Evolutionary conservation across 805 yeast genomes (phyloP), one percentile per base, ranked within the genome.

Genomic region (Ogataea allantospora): DNA sequence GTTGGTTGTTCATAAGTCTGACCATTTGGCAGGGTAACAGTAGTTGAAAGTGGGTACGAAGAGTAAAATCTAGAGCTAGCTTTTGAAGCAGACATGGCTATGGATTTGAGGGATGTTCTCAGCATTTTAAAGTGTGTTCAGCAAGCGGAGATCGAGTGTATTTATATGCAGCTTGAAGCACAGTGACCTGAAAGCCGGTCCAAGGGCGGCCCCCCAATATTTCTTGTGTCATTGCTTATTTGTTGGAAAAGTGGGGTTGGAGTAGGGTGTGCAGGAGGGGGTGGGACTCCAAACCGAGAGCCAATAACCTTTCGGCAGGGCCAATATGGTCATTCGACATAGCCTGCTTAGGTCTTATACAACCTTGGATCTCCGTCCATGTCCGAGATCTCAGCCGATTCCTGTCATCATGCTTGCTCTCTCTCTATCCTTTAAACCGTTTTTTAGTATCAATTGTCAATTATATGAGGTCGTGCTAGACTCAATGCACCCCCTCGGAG

Each of bases 21-120:
- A 28, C 95, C 95, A 54, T 83, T 83, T 47, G 95, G 95, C 50
- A 84, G 67, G 19, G 65, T 71, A 38, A 75, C 59, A 14, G 57
- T 49, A 16, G 55, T 38, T 22, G 57, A 48, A 4, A 70, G 53
- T 46, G 77, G 68, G 48, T 66, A 54, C 24, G 46, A 35, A 13
- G 59, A 54, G 49, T 50, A 53, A 22, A 40, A 38, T 42, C 56
- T 48, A 52, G 40, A 21, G 23, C 43, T 35, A 25, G 48, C 33
- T 17, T 31, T 30, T 27, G 31, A 14, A 9, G 33, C 32, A 16
- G 48, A 46, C 35, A 43, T 43, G 24, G 45, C 35, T 42, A 40
- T 38, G 27, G 48, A 30, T 29, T 30, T 40, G 30, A 46, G 31
- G 11, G 55, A 38, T 8, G 44, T 33, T 49, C 52, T 49, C 20